Base-by-base conservation (phyloP, 805 yeast species). In the Yamadazyma sp. region DNA sequence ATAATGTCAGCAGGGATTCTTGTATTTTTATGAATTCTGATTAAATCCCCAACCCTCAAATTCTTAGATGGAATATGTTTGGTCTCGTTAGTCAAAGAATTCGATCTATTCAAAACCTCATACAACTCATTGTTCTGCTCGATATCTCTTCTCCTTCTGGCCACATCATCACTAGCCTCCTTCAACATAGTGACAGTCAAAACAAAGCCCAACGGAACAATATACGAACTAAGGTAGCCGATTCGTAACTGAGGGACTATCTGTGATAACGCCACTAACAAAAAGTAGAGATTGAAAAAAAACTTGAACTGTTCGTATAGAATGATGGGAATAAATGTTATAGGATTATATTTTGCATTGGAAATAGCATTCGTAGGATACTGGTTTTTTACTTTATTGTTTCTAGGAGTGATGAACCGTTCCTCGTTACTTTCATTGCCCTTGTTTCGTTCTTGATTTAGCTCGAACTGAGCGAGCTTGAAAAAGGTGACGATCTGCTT, bases 281-380 rank as follows among this genome's bases (percentile, higher is more conserved):
- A 65, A 57, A 93, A 93, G 61, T 93, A 93, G 32, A 93, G 67
- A 62, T 93, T 93, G 73, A 89, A 93, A 63, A 93, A 93, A 60
- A 93, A 91, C 66, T 90, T 89, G 78, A 93, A 93, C 69, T 93
- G 99, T 58, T 91, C 96, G 60, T 85, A 95, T 20, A 93, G 72
- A 38, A 93, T 80, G 28, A 87, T 72, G 3, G 99, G 99, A 7
- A 93, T 63, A 53, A 93, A 93, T 1, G 95, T 80, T 24, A 88
- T 57, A 2, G 93, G 86, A 50, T 86, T 86, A 63, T 93, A 93
- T 62, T 90, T 91, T 15, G 99, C 98, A 61, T 93, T 93, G 32
- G 95, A 85, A 10, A 93, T 76, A 5, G 93, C 86, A 58, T 93
- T 93, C 9, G 87, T 64, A 1, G 93, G 64, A 44, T 57, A 72